Evolutionary conservation across 225 moss, liverwort and hornwort species (phyloP), one percentile per base, ranked within the genome.

Genomic region (Rhytidiadelphus loreus): DNA sequence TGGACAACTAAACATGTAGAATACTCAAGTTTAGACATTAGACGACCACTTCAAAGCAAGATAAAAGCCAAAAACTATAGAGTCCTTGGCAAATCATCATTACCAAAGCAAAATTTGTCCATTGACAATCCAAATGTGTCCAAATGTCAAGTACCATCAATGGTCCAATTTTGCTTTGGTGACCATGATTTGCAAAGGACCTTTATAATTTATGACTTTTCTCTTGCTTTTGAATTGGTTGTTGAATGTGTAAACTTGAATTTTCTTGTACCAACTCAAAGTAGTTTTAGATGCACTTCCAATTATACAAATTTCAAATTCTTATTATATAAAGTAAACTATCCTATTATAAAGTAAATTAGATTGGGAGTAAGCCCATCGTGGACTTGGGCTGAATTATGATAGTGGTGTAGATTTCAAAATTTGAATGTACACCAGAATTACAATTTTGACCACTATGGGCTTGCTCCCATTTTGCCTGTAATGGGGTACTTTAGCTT

Each of bases 71-170:
- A 3, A 41, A 70, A 70, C 1, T 26, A 3, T 26, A 16, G 39
- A 21, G 13, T 7, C 13, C 4, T 69, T 69, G 0, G 23, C 2
- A 8, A n/a, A 69, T 24, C 3, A 8, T 2, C 0, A 3, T 69
- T 24, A 24, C 39, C 24, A 69, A 23, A 39, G n/a, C 13, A 21
- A 6, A 13, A 69, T 22, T 13, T 4, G 13, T 0, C 13, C 35
- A 68, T 22, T 39, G 22, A 13, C 13, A 68, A 13, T n/a, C 39
- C 4, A 39, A 22, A 70, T 8, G 0, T 63, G 32, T 16, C 18
- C 33, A 33, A 5, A 64, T 18, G 5, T 64, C 0, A 3, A 33
- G 18, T 33, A n/a, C n/a, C n/a, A 9, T 64, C 64, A 64, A 33
- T 9, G 20, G 11, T 0, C 6, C 3, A 35, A 37, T 37, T 37